Evolutionary conservation across 2,329 filamentous ascomycete genomes (phyloP).

Genomic region (Fusarium lateritium): DNA sequence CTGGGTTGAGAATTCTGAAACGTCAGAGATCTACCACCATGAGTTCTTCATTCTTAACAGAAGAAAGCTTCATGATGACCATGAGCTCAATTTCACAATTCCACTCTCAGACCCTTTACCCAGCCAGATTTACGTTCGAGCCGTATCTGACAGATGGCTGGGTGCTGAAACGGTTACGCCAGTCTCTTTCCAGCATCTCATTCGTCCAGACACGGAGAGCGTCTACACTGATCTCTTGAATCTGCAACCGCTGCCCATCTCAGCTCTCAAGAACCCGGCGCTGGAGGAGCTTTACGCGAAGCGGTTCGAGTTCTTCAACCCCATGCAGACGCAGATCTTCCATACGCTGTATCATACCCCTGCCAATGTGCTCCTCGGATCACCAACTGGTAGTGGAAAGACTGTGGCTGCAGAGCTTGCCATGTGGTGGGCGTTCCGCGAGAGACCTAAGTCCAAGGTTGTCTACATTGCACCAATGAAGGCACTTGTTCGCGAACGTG

Average conservation of each 20-base stretch:
- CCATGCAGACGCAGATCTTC: constrained; percentile 99
- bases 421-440: constrained; percentile 99
- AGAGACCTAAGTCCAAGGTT: constrained; percentile 94
- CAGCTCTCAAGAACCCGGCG: constrained; percentile 87
- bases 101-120: constrained; percentile 93
- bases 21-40: constrained; percentile 96
- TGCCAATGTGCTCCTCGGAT: constrained; percentile 93
- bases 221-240: constrained; percentile 96
- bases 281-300: constrained; percentile 91
- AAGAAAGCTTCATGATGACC: constrained; percentile 93
- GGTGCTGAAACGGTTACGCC: constrained; percentile 96
- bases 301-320: constrained; percentile 97
- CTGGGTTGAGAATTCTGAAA: constrained; percentile 99
- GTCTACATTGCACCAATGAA: constrained; percentile 99
- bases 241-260: constrained; percentile 88
- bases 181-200: constrained; percentile 97
- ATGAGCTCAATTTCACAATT: constrained; percentile 98
- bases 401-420: constrained; percentile 95
- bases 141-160: constrained; percentile 95
- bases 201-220: constrained; percentile 96
- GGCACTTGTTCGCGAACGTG: constrained; percentile 94
- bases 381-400: constrained; percentile 97
- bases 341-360: constrained; percentile 94
- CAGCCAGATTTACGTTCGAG: constrained; percentile 95
- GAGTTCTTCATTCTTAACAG: constrained; percentile 95